Conservation (phyloP, 2,329 filamentous ascomycete genomes). For the Oidium heveae region DNA sequence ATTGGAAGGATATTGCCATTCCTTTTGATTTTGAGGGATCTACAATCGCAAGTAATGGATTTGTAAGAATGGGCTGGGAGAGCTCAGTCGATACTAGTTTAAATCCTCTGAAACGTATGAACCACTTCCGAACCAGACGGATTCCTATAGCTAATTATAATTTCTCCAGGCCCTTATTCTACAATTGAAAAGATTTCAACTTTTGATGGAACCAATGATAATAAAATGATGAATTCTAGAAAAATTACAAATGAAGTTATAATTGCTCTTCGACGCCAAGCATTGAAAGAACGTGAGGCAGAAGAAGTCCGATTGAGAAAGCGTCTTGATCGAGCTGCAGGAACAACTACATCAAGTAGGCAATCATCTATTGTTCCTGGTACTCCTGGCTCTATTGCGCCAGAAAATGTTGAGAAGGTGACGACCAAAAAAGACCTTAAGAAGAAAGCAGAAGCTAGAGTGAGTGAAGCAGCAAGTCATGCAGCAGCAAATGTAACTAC, state of each 20-base stretch:
- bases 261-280: slow-evolving; percentile 31
- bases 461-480: slow-evolving; percentile 54
- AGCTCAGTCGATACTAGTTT: slow-evolving; percentile 27
- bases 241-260: slow-evolving; percentile 18
- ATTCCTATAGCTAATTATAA: background rate
- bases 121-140: background rate
- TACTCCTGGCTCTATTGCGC: slow-evolving; percentile 35
- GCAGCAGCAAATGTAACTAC: slow-evolving; percentile 66
- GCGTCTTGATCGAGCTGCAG: slow-evolving; percentile 34
- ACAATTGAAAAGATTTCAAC: slow-evolving; percentile 18
- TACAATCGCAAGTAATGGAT: slow-evolving; percentile 9
- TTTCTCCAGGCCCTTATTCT: slow-evolving; percentile 10
- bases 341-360: slow-evolving; percentile 25
- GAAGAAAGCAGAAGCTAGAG: slow-evolving; percentile 45
- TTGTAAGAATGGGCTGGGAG: slow-evolving; percentile 16
- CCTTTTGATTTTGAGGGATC: slow-evolving; percentile 17
- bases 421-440: slow-evolving; percentile 75
- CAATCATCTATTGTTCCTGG: slow-evolving; percentile 24
- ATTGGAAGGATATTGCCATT: slow-evolving; percentile 48
- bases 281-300: slow-evolving; percentile 38
- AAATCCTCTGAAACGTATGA: slow-evolving; percentile 34
- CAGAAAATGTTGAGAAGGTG: slow-evolving; percentile 39
- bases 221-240: slow-evolving; percentile 4
- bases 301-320: slow-evolving; percentile 50
- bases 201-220: slow-evolving; percentile 22